Conservation (phyloP, 495 filamentous ascomycete species). For the Aspergillus avenaceus region DNA sequence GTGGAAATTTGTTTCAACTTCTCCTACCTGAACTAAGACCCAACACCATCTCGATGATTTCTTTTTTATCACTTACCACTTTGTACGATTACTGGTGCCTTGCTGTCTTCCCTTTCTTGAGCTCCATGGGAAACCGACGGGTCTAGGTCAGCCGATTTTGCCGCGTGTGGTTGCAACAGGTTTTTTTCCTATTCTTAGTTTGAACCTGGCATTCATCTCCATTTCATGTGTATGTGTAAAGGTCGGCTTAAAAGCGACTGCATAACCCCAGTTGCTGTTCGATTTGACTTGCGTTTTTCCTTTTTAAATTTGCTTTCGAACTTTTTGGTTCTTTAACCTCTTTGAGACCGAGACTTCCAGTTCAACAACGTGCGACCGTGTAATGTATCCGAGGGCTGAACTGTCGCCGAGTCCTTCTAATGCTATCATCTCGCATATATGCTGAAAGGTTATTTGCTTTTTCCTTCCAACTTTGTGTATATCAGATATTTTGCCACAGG, state of each 20-base stretch:
- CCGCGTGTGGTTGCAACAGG: slow-evolving; percentile 13
- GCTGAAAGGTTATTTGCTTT: background rate
- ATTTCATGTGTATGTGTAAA: background rate
- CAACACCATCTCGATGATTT: background rate
- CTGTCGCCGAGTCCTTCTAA: background rate
- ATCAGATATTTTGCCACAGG: background rate
- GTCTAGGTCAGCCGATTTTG: slow-evolving; percentile 12
- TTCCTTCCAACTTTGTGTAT: too few species aligned
- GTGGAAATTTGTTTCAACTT: background rate
- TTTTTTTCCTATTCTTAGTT: background rate
- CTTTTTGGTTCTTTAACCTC: too few species aligned
- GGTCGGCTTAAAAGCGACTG: background rate
- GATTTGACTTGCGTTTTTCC: background rate
- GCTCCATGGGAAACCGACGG: background rate
- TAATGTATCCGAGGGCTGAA: too few species aligned
- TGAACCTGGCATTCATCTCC: background rate
- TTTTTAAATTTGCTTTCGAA: too few species aligned
- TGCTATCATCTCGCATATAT: background rate
- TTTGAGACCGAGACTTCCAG: too few species aligned
- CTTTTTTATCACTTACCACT: background rate
- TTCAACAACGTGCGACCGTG: background rate
- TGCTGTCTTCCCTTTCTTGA: background rate
- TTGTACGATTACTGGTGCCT: background rate
- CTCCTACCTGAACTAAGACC: background rate
- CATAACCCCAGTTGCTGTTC: background rate